Percentiles rank a stretch among this genome's conserved stretches.
phyloP scores from a whole-genome alignment of 75 land plant genomes.

The Cunninghamia lanceolata region DNA sequence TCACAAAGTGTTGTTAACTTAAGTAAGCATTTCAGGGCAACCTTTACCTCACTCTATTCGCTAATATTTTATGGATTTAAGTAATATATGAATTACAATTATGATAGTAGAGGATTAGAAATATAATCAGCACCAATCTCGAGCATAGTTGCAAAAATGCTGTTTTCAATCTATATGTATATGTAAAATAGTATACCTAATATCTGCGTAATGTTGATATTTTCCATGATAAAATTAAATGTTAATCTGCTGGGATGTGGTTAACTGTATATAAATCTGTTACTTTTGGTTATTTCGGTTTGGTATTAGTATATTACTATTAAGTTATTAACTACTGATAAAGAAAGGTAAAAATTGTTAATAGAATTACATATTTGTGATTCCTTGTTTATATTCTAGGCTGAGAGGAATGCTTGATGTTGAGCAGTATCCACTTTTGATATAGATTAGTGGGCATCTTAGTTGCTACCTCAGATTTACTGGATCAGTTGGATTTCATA shows the following conservation, averaged over 20 bases:
- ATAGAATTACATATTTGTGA: background rate
- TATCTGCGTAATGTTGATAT: background rate
- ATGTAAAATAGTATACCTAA: background rate
- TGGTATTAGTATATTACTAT: no score
- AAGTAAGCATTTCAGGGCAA: background rate
- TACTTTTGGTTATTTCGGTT: background rate
- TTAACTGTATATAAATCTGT: background rate
- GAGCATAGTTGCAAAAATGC: background rate
- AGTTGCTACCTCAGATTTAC: background rate
- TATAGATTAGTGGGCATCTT: background rate
- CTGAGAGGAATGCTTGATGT: background rate
- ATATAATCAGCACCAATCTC: background rate
- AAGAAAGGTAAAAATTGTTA: background rate
- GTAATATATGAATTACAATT: background rate
- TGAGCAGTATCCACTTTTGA: background rate
- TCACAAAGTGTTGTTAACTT: background rate
- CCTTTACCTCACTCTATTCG: background rate
- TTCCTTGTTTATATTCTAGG: background rate
- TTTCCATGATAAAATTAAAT: background rate
- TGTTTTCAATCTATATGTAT: background rate
- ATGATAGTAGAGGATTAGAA: background rate
- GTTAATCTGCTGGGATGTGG: background rate
- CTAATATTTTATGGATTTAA: background rate
- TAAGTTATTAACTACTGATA: background rate
- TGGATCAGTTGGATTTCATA: background rate